A percentile compares a stretch with the other conserved stretches of the same genome.
phyloP scores from a whole-genome alignment of 2,329 filamentous ascomycete genomes.

The Truncatella angustata region DNA sequence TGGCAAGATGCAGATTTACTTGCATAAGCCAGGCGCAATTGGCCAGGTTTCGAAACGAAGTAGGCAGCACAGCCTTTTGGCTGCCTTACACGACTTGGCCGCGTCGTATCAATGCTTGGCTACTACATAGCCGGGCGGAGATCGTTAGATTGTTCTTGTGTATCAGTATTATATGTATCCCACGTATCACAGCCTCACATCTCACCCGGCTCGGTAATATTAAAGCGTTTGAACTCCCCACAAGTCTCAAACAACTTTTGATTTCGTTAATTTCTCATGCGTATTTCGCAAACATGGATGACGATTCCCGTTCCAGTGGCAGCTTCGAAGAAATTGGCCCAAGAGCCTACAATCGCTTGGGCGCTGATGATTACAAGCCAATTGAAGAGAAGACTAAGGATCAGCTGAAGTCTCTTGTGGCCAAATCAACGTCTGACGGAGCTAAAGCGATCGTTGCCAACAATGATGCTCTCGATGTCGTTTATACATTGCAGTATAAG shows the following conservation, averaged over 20 bases:
- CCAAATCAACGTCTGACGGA: slow-evolving; percentile 12
- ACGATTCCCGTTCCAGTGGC: slow-evolving; percentile 27
- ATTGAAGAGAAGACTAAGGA: slow-evolving; percentile 15
- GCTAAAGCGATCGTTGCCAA: slow-evolving; percentile 18
- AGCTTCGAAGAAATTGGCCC: slow-evolving; percentile 32
- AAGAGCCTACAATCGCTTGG: not conserved
- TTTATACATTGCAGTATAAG: slow-evolving; percentile 41
- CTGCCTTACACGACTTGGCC: not conserved
- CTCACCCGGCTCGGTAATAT: not conserved
- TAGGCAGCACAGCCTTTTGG: not conserved
- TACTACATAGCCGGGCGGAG: too few relatives aligned
- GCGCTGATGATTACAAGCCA: not conserved
- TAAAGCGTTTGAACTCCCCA: too few relatives aligned
- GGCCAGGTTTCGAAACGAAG: too few relatives aligned
- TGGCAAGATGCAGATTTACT: not conserved
- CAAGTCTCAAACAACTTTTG: too few relatives aligned
- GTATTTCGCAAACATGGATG: slow-evolving; percentile 6
- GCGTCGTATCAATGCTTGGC: too few relatives aligned
- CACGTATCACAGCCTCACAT: not conserved
- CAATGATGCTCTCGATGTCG: slow-evolving; percentile 38
- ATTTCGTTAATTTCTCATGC: too few relatives aligned
- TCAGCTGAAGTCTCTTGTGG: slow-evolving; percentile 15
- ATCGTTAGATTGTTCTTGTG: too few relatives aligned
- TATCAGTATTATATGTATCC: not conserved
- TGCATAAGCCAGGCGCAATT: too few relatives aligned